Evolutionary conservation across 2,329 filamentous ascomycete species (phyloP).

Genomic region (Claviceps africana): DNA sequence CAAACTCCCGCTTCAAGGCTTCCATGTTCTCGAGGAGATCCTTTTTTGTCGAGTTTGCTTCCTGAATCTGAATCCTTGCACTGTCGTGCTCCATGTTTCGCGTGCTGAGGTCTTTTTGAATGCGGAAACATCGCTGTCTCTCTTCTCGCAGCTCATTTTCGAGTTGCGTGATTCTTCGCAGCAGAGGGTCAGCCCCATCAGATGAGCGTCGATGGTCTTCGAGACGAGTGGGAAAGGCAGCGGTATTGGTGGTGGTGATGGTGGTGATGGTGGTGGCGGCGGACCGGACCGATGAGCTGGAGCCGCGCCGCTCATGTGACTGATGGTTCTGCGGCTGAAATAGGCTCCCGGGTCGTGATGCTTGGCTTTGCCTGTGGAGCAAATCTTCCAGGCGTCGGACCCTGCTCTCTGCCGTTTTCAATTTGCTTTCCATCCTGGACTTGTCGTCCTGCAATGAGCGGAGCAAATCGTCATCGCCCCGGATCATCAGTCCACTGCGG

Average conservation of each 20-base stretch:
- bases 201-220: slow-evolving; percentile 33
- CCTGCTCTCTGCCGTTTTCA: slow-evolving; percentile 76
- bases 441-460: slow-evolving; percentile 75
- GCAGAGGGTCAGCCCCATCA: slow-evolving; percentile 31
- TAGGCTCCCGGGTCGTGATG: slow-evolving; percentile 39
- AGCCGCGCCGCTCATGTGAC: slow-evolving; percentile 35
- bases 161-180: slow-evolving; percentile 43
- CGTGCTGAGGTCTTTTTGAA: slow-evolving; percentile 56
- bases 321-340: slow-evolving; percentile 37
- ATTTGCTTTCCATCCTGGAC: slow-evolving; percentile 53
- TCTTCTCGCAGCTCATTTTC: slow-evolving; percentile 68
- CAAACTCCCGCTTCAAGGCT: slow-evolving; percentile 76
- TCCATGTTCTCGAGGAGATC: slow-evolving; percentile 93
- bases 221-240: slow-evolving; percentile 6
- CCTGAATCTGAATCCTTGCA: slow-evolving; percentile 58
- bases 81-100: slow-evolving; percentile 43
- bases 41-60: slow-evolving; percentile 81
- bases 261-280: slow-evolving; percentile 9
- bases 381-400: slow-evolving; percentile 85
- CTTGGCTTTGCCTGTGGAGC: slow-evolving; percentile 65
- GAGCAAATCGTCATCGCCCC: slow-evolving; percentile 75
- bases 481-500: slow-evolving; percentile 70
- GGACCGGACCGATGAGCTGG: slow-evolving; percentile 33
- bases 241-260: neutral
- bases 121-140: slow-evolving; percentile 48